These are phyloP conservation scores for Emmonsia crescens DNA, from an alignment of 2,329 filamentous ascomycete species.

Conservation along the genomic window DNA sequence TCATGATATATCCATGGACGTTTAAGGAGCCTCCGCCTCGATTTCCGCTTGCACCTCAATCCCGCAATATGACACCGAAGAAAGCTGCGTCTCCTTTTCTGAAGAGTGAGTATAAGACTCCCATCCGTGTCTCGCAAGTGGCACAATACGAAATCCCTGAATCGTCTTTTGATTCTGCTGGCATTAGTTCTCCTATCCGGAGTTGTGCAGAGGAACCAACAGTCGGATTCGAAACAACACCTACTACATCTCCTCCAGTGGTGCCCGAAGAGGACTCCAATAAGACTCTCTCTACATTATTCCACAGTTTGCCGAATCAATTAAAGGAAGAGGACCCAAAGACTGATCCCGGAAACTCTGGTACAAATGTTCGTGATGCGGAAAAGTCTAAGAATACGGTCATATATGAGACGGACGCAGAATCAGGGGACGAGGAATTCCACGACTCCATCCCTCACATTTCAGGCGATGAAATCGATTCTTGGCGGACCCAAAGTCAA, in stretches of 20 bases:
- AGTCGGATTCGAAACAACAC: not conserved
- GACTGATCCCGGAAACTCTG: not conserved
- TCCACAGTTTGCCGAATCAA: not conserved
- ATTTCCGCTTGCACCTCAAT: conserved; percentile 14
- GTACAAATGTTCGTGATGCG: not conserved
- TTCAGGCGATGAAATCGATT: conserved; percentile 3
- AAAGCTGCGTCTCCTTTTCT: not conserved
- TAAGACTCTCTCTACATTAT: not conserved
- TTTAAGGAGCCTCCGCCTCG: conserved; percentile 13
- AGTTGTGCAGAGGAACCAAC: not conserved
- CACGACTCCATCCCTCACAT: conserved; percentile 15
- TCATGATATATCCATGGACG: conserved; percentile 22
- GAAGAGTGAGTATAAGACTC: not conserved
- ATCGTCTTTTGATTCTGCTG: not conserved
- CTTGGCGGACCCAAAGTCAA: not conserved
- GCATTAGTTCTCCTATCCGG: not conserved
- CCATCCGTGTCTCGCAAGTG: not conserved
- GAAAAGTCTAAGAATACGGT: conserved; percentile 12
- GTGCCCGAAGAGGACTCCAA: not conserved
- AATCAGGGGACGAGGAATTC: conserved; percentile 25
- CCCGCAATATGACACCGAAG: not conserved
- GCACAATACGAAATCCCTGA: not conserved
- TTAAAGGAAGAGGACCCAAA: not conserved
- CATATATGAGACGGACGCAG: conserved; percentile 34
- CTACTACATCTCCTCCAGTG: conserved; percentile 9